Base-by-base conservation (phyloP, 1,139 yeast genomes). In the Meyerozyma sp. region DNA sequence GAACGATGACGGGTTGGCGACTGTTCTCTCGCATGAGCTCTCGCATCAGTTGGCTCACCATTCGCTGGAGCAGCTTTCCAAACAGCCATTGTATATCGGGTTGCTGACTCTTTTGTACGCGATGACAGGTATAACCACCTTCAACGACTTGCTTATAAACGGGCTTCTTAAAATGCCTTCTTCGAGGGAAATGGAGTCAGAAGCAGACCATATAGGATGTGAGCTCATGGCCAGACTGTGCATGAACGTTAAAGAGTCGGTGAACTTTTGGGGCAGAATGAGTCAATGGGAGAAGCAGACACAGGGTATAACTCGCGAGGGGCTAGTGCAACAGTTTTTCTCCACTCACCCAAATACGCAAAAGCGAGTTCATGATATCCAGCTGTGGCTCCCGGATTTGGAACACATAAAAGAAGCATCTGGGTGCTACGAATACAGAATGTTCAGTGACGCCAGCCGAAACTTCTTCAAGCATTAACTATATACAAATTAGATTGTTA, bases 11-110 rank as follows among this genome's bases (percentile, higher is more conserved):
- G 98, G 97, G 1, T 66, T 94, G 37, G 98, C 98, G 11, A 90
- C 98, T 0, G 96, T 94, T 1, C 68, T 93, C 37, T 74, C 96
- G 0, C 99, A 93, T 59, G 99, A 94, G 56, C 77, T 91, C 43
- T 90, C 96, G 0, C 98, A 93, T 65, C 95, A 90, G 59, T 71
- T 93, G 54, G 96, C 97, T 4, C 83, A 95, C 48, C 98, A 93
- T 60, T 79, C 94, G 2, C 84, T 87, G 45, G 99, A 94, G 57
- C 82, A 84, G 54, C 58, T 91, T 39, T 78, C 88, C 13, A 72
- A 76, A 45, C 79, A 81, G 29, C 93, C 93, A 2, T 49, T 57
- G 57, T 54, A 58, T 60, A 44, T 52, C 27, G 40, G 44, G 38
- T 40, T 50, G 35, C 44, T 47, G 32, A 43, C 53, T 29, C 39